Evolutionary conservation across 1,139 yeast species (phyloP).

Genomic region (Magnusiomyces starmeri): DNA sequence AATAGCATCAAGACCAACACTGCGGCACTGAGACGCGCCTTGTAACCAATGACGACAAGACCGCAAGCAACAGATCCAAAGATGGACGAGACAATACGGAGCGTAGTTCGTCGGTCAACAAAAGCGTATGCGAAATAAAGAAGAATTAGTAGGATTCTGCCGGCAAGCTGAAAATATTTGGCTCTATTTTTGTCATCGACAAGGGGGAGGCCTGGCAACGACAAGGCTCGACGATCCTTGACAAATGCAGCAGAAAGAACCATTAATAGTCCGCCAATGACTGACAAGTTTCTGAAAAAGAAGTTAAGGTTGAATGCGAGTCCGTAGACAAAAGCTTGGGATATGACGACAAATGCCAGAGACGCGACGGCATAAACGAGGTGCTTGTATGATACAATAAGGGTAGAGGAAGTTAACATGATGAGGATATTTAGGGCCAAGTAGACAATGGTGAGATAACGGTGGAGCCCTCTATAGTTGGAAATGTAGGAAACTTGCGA

Average conservation of each 20-base stretch:
- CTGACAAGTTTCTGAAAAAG: slow-evolving; percentile 78
- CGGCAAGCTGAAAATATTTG: slow-evolving; percentile 81
- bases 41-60: slow-evolving; percentile 85
- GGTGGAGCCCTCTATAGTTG: slow-evolving; percentile 73
- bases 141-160: slow-evolving; percentile 77
- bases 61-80: slow-evolving; percentile 67
- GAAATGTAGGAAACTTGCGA: slow-evolving; percentile 85
- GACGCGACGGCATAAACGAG: slow-evolving; percentile 68
- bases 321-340: slow-evolving; percentile 89
- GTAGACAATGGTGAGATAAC: slow-evolving; percentile 67
- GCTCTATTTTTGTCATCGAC: slow-evolving; percentile 75
- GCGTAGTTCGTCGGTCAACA: slow-evolving; percentile 65
- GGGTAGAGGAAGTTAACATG: slow-evolving; percentile 68
- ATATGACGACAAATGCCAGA: slow-evolving; percentile 61
- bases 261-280: slow-evolving; percentile 85
- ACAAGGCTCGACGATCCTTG: slow-evolving; percentile 58
- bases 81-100: slow-evolving; percentile 57
- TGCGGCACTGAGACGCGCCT: slow-evolving; percentile 84
- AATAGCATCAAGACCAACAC: slow-evolving; percentile 66
- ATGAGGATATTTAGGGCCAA: slow-evolving; percentile 55
- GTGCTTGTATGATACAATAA: slow-evolving; percentile 64
- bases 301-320: slow-evolving; percentile 74
- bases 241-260: slow-evolving; percentile 89
- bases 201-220: slow-evolving; percentile 89
- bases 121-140: slow-evolving; percentile 83